Conservation (phyloP, 2,329 filamentous ascomycete genomes). For the Tolypocladium tropicale region DNA sequence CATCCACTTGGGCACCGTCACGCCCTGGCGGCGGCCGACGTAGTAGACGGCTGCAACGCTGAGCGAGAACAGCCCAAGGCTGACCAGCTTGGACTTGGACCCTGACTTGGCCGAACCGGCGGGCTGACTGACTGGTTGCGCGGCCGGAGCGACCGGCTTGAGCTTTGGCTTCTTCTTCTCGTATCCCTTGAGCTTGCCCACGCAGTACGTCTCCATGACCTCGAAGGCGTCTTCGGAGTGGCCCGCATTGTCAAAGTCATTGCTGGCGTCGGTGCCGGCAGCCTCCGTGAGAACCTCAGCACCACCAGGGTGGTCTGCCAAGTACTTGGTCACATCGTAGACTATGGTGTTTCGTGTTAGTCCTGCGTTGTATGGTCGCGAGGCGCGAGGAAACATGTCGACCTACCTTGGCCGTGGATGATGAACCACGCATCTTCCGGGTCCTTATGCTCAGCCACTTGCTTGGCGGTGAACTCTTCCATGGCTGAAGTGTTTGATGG, state of each 20-base stretch:
- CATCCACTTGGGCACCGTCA: not conserved
- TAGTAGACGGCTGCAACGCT: slow-evolving; percentile 11
- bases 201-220: slow-evolving; percentile 25
- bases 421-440: slow-evolving; percentile 41
- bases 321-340: slow-evolving; percentile 47
- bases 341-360: slow-evolving; percentile 24
- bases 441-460: slow-evolving; percentile 39
- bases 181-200: slow-evolving; percentile 27
- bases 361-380: not conserved
- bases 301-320: slow-evolving; percentile 58
- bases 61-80: slow-evolving; percentile 9
- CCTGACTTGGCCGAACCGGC: not conserved
- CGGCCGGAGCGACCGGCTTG: not conserved
- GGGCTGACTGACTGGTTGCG: not conserved
- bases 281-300: slow-evolving; percentile 70
- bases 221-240: slow-evolving; percentile 56
- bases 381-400: not conserved
- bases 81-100: slow-evolving; percentile 4
- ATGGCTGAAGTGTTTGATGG: not conserved
- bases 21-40: slow-evolving; percentile 3
- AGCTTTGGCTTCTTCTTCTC: slow-evolving; percentile 6
- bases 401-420: slow-evolving; percentile 45
- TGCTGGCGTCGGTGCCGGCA: slow-evolving; percentile 66
- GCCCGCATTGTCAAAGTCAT: slow-evolving; percentile 74
- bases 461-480: slow-evolving; percentile 18